Conservation (phyloP, 768 basidiomycete genomes). For the Suillus tomentosus region DNA sequence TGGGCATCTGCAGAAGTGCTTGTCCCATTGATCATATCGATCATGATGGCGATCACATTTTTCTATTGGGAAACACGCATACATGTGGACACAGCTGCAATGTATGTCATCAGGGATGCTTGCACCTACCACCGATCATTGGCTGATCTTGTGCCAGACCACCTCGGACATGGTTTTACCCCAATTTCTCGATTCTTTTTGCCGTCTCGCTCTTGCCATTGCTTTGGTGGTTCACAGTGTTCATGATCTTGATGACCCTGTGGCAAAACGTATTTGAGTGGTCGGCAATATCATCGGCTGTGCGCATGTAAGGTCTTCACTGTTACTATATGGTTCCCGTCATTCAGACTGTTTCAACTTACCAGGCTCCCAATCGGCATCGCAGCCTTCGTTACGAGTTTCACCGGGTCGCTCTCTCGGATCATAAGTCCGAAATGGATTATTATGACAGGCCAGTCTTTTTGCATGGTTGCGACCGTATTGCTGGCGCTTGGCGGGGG, state of each 20-base stretch:
- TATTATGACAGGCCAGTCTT: conserved; percentile 42
- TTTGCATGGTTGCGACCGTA: conserved; percentile 40
- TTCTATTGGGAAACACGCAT: conserved; percentile 52
- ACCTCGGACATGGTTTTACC: conserved; percentile 44
- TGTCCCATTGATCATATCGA: conserved; percentile 46
- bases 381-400: conserved; percentile 37
- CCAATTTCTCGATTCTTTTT: conserved; percentile 43
- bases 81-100: conserved; percentile 41
- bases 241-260: conserved; percentile 36
- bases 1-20: conserved; percentile 51
- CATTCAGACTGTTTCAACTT: neutral
- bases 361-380: conserved; percentile 45
- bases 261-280: conserved; percentile 48
- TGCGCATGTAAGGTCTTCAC: conserved; percentile 38
- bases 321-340: conserved; percentile 12
- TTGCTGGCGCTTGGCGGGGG: conserved; percentile 47
- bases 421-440: conserved; percentile 45
- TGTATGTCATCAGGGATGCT: conserved; percentile 34
- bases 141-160: conserved; percentile 29
- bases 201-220: conserved; percentile 40
- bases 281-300: conserved; percentile 40
- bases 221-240: conserved; percentile 43
- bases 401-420: conserved; percentile 42
- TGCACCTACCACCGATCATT: neutral
- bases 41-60: conserved; percentile 43